A percentile compares a stretch with the other conserved stretches of the same genome.
Conservation (phyloP, 176 grass and related monocot species). For the Aechmea fasciata region DNA sequence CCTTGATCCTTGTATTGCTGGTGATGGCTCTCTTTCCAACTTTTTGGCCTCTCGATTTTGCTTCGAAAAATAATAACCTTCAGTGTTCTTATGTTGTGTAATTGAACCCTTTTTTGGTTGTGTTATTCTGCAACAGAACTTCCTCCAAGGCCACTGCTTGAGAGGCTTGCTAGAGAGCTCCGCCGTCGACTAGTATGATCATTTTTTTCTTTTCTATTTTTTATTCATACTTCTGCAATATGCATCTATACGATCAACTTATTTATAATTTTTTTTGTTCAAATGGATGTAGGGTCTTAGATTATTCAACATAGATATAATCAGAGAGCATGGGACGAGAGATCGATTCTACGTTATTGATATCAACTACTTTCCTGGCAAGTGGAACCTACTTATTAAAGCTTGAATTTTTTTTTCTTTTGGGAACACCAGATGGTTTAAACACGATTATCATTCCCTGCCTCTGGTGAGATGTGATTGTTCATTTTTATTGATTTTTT, state of each 20-base stretch:
- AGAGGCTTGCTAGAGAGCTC: slow-evolving; percentile 72
- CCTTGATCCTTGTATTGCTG: slow-evolving; percentile 72
- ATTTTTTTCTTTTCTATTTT: slow-evolving; percentile 6
- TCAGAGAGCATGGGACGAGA: slow-evolving; percentile 79
- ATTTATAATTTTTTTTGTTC: slow-evolving; percentile 1
- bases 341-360: slow-evolving; percentile 96
- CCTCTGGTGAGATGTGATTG: no score
- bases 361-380: slow-evolving; percentile 99
- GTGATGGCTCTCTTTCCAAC: slow-evolving; percentile 24
- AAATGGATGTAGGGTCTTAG: slow-evolving; percentile 52
- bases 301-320: slow-evolving; percentile 94
- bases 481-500: no score
- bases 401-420: no score
- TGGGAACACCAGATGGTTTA: no score
- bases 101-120: slow-evolving; percentile 24
- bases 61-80: background rate
- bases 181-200: slow-evolving; percentile 52
- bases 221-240: background rate
- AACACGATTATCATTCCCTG: no score
- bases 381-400: slow-evolving; percentile 1
- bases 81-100: background rate
- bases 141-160: slow-evolving; percentile 77
- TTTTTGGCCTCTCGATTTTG: background rate
- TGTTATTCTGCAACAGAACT: slow-evolving; percentile 38
- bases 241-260: background rate